A percentile compares a stretch with the other conserved stretches of the same genome.
phyloP scores from a whole-genome alignment of 495 filamentous ascomycete species.

The Penicillium tannophilum region DNA sequence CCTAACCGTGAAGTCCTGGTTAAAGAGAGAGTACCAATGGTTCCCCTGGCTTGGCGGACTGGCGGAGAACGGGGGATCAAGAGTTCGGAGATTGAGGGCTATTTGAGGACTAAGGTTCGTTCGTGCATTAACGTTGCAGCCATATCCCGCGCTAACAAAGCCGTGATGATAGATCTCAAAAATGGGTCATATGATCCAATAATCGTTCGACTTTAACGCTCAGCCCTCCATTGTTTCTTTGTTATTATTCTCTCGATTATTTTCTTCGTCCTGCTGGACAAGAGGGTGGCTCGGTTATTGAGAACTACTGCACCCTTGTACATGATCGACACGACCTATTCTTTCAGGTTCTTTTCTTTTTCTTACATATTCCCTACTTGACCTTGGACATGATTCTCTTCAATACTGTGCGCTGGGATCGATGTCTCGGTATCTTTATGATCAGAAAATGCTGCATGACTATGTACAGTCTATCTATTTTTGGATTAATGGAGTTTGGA shows the following conservation, averaged over 20 bases:
- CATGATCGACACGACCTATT: slow-evolving; percentile 28
- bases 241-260: neutral
- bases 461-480: slow-evolving; percentile 7
- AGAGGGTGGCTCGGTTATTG: slow-evolving; percentile 9
- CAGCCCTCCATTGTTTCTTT: slow-evolving; percentile 7
- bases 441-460: slow-evolving; percentile 7
- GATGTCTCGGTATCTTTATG: neutral
- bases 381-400: slow-evolving; percentile 19
- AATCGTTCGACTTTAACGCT: slow-evolving; percentile 12
- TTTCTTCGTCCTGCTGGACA: slow-evolving; percentile 11
- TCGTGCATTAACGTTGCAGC: slow-evolving; percentile 4
- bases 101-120: slow-evolving; percentile 86
- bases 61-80: slow-evolving; percentile 79
- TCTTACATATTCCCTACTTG: slow-evolving; percentile 23
- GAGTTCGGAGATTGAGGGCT: slow-evolving; percentile 87
- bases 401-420: neutral
- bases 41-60: slow-evolving; percentile 89
- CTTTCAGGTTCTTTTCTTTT: neutral
- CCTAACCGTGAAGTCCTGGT: slow-evolving; percentile 84
- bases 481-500: slow-evolving; percentile 12
- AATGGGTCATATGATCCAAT: slow-evolving; percentile 70
- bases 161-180: slow-evolving; percentile 58
- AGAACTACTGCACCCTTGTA: slow-evolving; percentile 21
- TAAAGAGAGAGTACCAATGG: slow-evolving; percentile 89
- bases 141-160: slow-evolving; percentile 3